A percentile compares a stretch with the other conserved stretches of the same genome.
phyloP scores from a whole-genome alignment of 148 eudicot species.

The Heliosperma pusillum region DNA sequence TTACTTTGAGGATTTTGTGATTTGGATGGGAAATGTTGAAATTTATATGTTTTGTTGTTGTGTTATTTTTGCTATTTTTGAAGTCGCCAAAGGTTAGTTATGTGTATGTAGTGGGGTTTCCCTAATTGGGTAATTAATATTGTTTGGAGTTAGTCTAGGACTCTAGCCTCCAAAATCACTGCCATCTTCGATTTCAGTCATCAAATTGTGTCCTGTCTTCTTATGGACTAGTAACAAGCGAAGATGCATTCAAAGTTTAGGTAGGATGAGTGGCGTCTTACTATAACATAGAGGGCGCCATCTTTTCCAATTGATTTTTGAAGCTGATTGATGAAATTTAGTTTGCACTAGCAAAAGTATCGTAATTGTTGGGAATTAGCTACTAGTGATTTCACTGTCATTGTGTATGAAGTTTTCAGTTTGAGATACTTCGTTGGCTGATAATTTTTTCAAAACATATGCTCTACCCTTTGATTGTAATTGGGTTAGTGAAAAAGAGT shows the following conservation, averaged over 20 bases:
- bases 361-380: neutral
- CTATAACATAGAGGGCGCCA: too few relatives aligned
- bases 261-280: too few relatives aligned
- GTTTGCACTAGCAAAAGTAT: too few relatives aligned
- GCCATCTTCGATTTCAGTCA: too few relatives aligned
- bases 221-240: too few relatives aligned
- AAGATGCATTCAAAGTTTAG: too few relatives aligned
- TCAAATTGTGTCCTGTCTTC: too few relatives aligned
- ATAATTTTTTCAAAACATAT: neutral
- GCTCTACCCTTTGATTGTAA: neutral
- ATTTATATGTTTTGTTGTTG: neutral
- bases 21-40: neutral
- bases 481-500: neutral
- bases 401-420: neutral
- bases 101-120: too few relatives aligned
- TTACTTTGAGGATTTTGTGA: slow-evolving; percentile 1
- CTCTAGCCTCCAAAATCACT: too few relatives aligned
- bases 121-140: too few relatives aligned
- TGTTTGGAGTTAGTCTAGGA: too few relatives aligned
- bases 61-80: neutral
- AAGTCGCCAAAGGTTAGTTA: neutral
- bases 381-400: neutral
- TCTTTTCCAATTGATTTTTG: neutral
- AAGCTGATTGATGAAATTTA: neutral
- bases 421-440: slow-evolving; percentile 2